Percentiles rank a stretch among this genome's conserved stretches.
Evolutionary conservation across 805 yeast genomes (phyloP).

Genomic region (Candida cerambycidarum): DNA sequence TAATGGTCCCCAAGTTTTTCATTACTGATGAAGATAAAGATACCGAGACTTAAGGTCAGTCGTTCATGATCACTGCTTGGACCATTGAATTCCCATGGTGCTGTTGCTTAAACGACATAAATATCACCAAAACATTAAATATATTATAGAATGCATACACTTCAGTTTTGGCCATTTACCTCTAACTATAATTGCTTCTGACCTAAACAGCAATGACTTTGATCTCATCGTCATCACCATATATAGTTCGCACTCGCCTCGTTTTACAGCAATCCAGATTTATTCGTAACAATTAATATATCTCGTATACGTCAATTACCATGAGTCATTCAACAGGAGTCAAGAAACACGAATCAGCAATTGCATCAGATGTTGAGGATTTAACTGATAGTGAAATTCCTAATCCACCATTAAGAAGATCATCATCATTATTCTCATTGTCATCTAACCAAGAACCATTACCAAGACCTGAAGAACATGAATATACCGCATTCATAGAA

Average conservation of each 20-base stretch:
- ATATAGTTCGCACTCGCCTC: conserved; percentile 1
- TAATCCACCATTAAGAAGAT: conserved; percentile 42
- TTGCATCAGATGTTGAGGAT: conserved; percentile 38
- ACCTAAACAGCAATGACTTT: too few relatives aligned
- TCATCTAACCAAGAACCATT: conserved; percentile 51
- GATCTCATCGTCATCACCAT: not conserved
- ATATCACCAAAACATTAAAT: not conserved
- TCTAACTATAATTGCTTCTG: too few relatives aligned
- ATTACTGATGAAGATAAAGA: conserved; percentile 16
- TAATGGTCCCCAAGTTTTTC: conserved; percentile 15
- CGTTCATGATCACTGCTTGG: too few relatives aligned
- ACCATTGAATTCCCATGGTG: too few relatives aligned
- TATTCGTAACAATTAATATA: not conserved
- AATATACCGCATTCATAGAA: conserved; percentile 74
- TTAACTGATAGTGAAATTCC: conserved; percentile 22
- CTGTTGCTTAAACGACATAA: too few relatives aligned
- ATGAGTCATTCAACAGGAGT: conserved; percentile 20
- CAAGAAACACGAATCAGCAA: conserved; percentile 32
- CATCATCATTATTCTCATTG: conserved; percentile 54
- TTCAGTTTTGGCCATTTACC: too few relatives aligned
- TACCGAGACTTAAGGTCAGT: not conserved
- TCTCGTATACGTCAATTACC: not conserved
- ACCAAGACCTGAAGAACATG: conserved; percentile 75
- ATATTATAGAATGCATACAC: not conserved
- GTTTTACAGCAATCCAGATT: conserved; percentile 2